These are phyloP conservation scores for Stereocaulon alpinum DNA, from an alignment of 495 filamentous ascomycete genomes.

Conservation along the genomic window DNA sequence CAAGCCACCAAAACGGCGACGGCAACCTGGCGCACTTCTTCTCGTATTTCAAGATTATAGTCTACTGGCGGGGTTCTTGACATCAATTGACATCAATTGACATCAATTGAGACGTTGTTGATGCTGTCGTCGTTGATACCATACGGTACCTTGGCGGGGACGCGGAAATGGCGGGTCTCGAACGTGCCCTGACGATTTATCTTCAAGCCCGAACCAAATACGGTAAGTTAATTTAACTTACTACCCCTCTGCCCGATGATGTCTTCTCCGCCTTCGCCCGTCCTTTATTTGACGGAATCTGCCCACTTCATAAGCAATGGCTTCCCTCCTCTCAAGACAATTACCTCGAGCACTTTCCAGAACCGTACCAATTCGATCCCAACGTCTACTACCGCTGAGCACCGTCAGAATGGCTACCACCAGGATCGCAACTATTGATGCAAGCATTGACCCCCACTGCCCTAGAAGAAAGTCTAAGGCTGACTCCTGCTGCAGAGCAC, in stretches of 20 bases:
- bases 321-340: constrained; percentile 2
- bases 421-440: constrained; percentile 24
- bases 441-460: constrained; percentile 4
- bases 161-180: not conserved
- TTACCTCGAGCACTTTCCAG: constrained; percentile 7
- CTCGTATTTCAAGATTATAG: not conserved
- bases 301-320: not conserved
- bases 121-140: not conserved
- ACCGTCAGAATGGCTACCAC: constrained; percentile 19
- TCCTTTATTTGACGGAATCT: not conserved
- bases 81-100: too few species aligned
- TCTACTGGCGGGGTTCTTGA: too few species aligned
- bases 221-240: too few species aligned
- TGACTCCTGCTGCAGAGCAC: constrained; percentile 20
- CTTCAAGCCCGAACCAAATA: not conserved
- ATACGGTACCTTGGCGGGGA: not conserved
- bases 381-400: not conserved
- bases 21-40: not conserved
- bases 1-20: not conserved
- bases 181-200: not conserved
- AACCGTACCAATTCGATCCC: not conserved
- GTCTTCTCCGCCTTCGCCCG: not conserved
- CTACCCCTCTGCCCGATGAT: constrained; percentile 1
- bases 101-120: not conserved
- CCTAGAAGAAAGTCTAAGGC: not conserved